A percentile compares a stretch with the other conserved stretches of the same genome.
Evolutionary conservation across 106 monocot genomes (phyloP).

Genomic region (Narthecium ossifragum): DNA sequence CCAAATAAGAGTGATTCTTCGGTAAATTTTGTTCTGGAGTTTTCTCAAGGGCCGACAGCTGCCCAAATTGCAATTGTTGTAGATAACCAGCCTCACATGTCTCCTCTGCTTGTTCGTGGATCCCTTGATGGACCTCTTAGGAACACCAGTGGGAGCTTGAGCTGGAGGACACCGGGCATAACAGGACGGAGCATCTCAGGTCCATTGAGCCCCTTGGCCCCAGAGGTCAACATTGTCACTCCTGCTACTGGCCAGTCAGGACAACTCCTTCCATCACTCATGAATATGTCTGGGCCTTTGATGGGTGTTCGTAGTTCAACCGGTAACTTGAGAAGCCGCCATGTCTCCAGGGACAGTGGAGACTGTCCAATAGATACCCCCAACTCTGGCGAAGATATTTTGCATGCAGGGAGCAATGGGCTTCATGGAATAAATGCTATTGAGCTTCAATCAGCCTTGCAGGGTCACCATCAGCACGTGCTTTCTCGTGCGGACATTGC

Average conservation of each 20-base stretch:
- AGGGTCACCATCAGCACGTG: conserved; percentile 75
- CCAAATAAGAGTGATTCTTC: conserved; percentile 44
- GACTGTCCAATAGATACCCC: conserved; percentile 77
- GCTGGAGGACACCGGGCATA: conserved; percentile 82
- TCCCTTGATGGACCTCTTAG: conserved; percentile 84
- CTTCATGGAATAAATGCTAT: conserved; percentile 64
- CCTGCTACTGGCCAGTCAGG: conserved; percentile 72
- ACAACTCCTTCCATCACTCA: conserved; percentile 77
- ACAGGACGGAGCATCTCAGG: conserved; percentile 87
- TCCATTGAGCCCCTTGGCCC: conserved; percentile 73
- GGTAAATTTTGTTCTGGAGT: conserved; percentile 73
- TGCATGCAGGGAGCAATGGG: conserved; percentile 35
- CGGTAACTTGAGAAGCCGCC: conserved; percentile 82
- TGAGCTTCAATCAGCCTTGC: conserved; percentile 83
- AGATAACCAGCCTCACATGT: conserved; percentile 95
- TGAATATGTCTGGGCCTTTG: conserved; percentile 99
- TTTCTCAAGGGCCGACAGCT: conserved; percentile 76
- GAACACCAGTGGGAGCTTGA: conserved; percentile 68
- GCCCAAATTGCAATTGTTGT: conserved; percentile 53
- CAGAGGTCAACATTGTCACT: conserved; percentile 51
- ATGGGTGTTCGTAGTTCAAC: conserved; percentile 81
- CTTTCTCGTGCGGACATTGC: conserved; percentile 94
- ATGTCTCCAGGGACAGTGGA: conserved; percentile 93
- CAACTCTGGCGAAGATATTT: conserved; percentile 72
- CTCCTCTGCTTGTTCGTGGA: conserved; percentile 95